Evolutionary conservation across 2,329 filamentous ascomycete species (phyloP).

Genomic region (Colletotrichum scovillei): DNA sequence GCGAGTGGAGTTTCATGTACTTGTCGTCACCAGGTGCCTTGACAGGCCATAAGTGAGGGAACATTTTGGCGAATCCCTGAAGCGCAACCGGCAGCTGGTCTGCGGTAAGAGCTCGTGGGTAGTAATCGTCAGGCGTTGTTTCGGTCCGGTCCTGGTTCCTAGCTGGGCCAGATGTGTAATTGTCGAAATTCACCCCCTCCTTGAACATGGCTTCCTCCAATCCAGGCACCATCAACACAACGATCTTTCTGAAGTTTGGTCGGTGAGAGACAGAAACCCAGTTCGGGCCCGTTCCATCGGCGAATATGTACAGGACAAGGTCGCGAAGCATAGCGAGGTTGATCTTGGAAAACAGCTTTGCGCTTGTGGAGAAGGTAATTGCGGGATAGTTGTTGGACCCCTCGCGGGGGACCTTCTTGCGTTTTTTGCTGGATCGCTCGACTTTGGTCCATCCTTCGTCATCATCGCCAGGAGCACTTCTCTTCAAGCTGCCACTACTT

Average conservation of each 20-base stretch:
- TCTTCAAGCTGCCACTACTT: conserved; percentile 59
- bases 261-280: conserved; percentile 74
- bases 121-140: conserved; percentile 69
- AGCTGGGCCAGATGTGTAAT: conserved; percentile 49
- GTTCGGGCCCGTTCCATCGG: conserved; percentile 72
- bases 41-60: conserved; percentile 89
- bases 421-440: conserved; percentile 65
- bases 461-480: conserved; percentile 54
- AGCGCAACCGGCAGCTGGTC: conserved; percentile 65
- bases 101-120: conserved; percentile 63
- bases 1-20: conserved; percentile 84
- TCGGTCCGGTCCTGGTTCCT: conserved; percentile 41
- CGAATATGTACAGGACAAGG: conserved; percentile 74
- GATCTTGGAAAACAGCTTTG: conserved; percentile 71
- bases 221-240: conserved; percentile 91
- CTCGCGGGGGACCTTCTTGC: conserved; percentile 69
- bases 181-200: conserved; percentile 61
- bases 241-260: conserved; percentile 79
- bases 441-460: conserved; percentile 66
- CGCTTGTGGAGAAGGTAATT: conserved; percentile 67
- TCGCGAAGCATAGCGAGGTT: conserved; percentile 72
- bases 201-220: conserved; percentile 92
- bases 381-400: conserved; percentile 68
- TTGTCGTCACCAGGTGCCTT: conserved; percentile 88
- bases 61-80: conserved; percentile 81